Evolutionary conservation across 2,329 filamentous ascomycete species (phyloP), one percentile per base, ranked within the genome.

Genomic region (Fusarium veterinarium): DNA sequence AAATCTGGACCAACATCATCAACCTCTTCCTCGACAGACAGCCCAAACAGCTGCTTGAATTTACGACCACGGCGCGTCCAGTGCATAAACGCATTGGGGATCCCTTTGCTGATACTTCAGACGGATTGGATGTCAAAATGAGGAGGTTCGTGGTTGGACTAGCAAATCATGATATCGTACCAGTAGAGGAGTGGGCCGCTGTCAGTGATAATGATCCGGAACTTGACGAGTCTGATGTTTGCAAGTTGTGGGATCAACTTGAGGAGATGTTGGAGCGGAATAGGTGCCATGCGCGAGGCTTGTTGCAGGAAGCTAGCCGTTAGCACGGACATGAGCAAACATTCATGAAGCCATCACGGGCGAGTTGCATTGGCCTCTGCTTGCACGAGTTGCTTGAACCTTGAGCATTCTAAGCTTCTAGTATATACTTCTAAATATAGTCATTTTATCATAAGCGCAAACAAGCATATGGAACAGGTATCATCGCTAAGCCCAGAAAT

Each of bases 81-180:
- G 61, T 64, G 1, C 33, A 41, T 2, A 19, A 45, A 3, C 38
- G 61, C 4, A 6, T 20, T 1, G 45, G 31, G 2, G 17, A 40
- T 1, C 9, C n/a, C 2, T 40, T 40, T 8, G 1, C 23, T 0
- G 7, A 33, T 25, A 11, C 10, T 5, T 35, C n/a, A 51, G 11
- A 14, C 6, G 12, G n/a, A 9, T 25, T 12, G 8, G 6, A 35
- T 35, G 25, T 33, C 7, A 64, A 44, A 20, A 30, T 35, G 40
- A 64, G 61, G 19, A 64, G 19, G 2, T 64, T 64, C 16, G 45
- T 63, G n/a, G 61, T 64, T 3, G 58, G 61, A 35, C 14, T 44
- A 6, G 58, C 61, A 16, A 52, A 51, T n/a, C 40, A 49, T 3
- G 40, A 41, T 14, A 40, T 64, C 17, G 40, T 16, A 6, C 33